These are phyloP conservation scores for Wickerhamiella nectarea DNA, from an alignment of 805 yeast genomes.

Conservation along the genomic window DNA sequence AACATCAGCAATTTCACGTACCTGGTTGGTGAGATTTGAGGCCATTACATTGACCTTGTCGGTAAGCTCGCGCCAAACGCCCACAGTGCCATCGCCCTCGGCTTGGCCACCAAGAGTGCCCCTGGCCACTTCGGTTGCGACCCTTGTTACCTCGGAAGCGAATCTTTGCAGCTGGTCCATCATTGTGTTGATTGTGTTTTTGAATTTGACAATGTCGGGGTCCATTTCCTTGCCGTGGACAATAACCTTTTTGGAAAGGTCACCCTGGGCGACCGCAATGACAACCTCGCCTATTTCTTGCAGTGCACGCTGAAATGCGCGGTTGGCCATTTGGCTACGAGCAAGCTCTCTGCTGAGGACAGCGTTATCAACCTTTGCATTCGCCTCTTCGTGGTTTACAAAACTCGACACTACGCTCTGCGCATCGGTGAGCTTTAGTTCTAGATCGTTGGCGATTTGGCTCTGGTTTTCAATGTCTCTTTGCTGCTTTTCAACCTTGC, in stretches of 20 bases:
- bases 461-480: conserved; percentile 26
- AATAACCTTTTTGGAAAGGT: conserved; percentile 64
- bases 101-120: conserved; percentile 88
- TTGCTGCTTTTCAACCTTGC: conserved; percentile 26
- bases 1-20: conserved; percentile 79
- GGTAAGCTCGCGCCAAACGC: conserved; percentile 76
- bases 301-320: conserved; percentile 53
- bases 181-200: conserved; percentile 74
- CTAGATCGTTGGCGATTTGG: conserved; percentile 25
- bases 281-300: conserved; percentile 77
- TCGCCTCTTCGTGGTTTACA: conserved; percentile 13
- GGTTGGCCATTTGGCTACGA: conserved; percentile 40
- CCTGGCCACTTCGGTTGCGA: conserved; percentile 81
- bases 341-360: conserved; percentile 27
- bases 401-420: conserved; percentile 24
- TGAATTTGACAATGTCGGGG: conserved; percentile 68
- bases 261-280: conserved; percentile 81
- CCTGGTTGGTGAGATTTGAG: conserved; percentile 72
- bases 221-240: conserved; percentile 59
- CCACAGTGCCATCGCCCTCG: conserved; percentile 69
- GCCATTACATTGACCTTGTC: conserved; percentile 89
- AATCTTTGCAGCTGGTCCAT: conserved; percentile 75
- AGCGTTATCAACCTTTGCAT: conserved; percentile 21
- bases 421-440: conserved; percentile 24
- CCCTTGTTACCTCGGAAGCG: conserved; percentile 68